Base-by-base conservation (phyloP, 2,329 filamentous ascomycete species). In the Alternaria tenuissima region DNA sequence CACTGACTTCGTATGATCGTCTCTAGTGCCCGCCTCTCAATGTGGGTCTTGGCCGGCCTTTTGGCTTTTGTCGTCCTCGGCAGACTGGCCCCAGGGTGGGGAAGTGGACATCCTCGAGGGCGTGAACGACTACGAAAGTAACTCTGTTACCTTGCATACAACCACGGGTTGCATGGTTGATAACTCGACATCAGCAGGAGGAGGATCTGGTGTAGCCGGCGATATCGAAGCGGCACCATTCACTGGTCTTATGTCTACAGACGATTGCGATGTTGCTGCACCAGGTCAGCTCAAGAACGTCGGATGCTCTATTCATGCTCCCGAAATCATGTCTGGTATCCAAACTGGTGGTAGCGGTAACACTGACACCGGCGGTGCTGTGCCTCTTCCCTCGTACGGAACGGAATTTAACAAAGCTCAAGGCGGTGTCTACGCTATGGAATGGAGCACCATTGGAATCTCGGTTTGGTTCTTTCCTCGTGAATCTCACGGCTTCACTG, bases 171-270 rank as follows among this genome's bases (percentile, higher is more conserved):
- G 72, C 55, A 52, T 63, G 5, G 61, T 76, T 16, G 60, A 68
- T 28, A 70, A 71, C 49, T 12, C 44, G 6, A 69, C 65, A 4
- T 18, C 52, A 9, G 24, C 51, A 12, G 12, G 26, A 26, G 57
- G 42, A 20, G 26, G 49, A 32, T 54, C 34, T 7, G 41, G 51
- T 24, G 57, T 20, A 24, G 36, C 18, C 12, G 44, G 49, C n/a
- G 32, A 43, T 16, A 46, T 28, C 5, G 32, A 47, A 41, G n/a
- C 24, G 12, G 11, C 26, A 7, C 26, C 62, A 4, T 85, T 73
- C 79, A 77, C 32, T 8, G 86, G 86, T 20, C 73, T 66, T 3
- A 70, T 85, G 51, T 72, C 78, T 8, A 82, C 82, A 0, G 76
- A 76, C 2, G 78, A 83, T 58, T 86, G 85, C 70, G 80, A 84